Base-by-base conservation (phyloP, 768 basidiomycete species). In the Pleurotus eryngii region DNA sequence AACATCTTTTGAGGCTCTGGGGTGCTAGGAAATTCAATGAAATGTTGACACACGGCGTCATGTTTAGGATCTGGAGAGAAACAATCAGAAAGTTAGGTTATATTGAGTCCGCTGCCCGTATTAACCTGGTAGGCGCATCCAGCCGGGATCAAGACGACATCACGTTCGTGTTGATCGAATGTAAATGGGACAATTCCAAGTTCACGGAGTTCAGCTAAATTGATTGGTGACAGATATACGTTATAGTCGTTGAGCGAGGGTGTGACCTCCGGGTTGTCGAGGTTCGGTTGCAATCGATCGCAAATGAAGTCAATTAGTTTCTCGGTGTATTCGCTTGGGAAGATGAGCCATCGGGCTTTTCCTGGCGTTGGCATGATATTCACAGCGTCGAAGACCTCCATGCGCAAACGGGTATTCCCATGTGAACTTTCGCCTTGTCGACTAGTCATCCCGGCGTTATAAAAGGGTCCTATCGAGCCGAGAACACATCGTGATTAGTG, bases 51-150 rank as follows among this genome's bases (percentile, higher is more conserved):
- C 30, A 35, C 4, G 30, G 30, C 30, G 30, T 11, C 8, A 35
- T 3, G 30, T 35, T 35, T 11, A 35, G 30, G 30, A 11, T 11
- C 30, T 35, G 30, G 11, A 35, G 30, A 35, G 3, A 35, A 11
- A 35, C 11, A 35, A 35, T 35, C 30, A 35, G 30, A 35, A 35
- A 11, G 30, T 9, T 35, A 35, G 8, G 8, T 11, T 11, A 11
- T 35, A 35, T 35, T 4, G 30, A 35, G 8, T 11, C 30, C 9
- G 11, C 4, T 35, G 30, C 5, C 30, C 30, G 9, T 35, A 35
- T 35, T 35, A 35, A 50, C 49, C 30, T 50, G 49, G 38, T 50
- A 37, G n/a, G 49, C 26, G 27, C 49, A 50, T 9, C 49, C 49
- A 5, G 49, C 22, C 5, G 49, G 49, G 22, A 50, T 30, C 7